A percentile compares a stretch with the other conserved stretches of the same genome.
Conservation (phyloP, 306 rosid species). For the Trifolium repens region DNA sequence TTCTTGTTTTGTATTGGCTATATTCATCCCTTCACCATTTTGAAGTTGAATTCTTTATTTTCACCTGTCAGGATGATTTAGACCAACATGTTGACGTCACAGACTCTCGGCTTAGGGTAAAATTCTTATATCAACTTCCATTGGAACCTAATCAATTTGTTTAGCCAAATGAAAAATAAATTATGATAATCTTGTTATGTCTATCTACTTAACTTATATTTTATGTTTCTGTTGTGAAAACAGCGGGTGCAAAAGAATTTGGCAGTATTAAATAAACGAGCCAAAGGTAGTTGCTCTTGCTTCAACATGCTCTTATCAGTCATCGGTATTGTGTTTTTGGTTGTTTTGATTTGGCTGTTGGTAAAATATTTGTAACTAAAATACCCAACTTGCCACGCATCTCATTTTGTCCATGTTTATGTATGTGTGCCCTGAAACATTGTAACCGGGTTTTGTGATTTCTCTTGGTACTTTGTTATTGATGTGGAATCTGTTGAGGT, state of each 20-base stretch:
- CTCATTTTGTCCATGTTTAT: conserved; percentile 24
- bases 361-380: conserved; percentile 64
- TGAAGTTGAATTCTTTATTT: conserved; percentile 23
- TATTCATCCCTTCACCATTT: conserved; percentile 6
- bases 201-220: conserved; percentile 31
- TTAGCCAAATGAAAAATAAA: background rate
- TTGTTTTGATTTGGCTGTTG: conserved; percentile 60
- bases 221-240: conserved; percentile 43
- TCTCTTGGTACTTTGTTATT: conserved; percentile 18
- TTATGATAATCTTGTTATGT: conserved; percentile 9
- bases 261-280: conserved; percentile 75
- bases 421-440: conserved; percentile 34
- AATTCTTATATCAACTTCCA: conserved; percentile 34
- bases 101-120: conserved; percentile 83
- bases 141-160: conserved; percentile 9
- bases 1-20: conserved; percentile 5
- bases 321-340: conserved; percentile 68
- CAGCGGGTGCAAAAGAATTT: conserved; percentile 93
- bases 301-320: conserved; percentile 74
- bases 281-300: conserved; percentile 91
- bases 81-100: conserved; percentile 84
- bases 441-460: conserved; percentile 25
- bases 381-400: conserved; percentile 5
- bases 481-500: conserved; percentile 17
- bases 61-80: conserved; percentile 81